Percentiles rank a stretch among this genome's conserved stretches.
Conservation (phyloP, 495 filamentous ascomycete species). For the Schizothecium vesticola region DNA sequence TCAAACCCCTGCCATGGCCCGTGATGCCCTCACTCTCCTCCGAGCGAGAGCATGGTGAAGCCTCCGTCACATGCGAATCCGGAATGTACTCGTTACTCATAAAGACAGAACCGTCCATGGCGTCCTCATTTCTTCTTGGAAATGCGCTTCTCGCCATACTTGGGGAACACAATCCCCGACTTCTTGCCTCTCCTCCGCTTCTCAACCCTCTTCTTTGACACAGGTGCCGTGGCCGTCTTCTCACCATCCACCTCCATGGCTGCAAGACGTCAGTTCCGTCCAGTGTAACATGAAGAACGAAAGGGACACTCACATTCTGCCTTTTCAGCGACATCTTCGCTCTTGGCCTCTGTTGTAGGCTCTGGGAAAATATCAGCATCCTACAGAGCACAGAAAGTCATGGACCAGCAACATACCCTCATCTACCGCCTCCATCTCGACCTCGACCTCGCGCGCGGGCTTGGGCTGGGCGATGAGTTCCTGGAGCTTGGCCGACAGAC, state of each 20-base stretch:
- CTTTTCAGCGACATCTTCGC: constrained; percentile 11
- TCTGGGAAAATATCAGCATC: constrained; percentile 7
- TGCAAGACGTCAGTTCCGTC: constrained; percentile 20
- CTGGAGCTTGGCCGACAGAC: constrained; percentile 73
- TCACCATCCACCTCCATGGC: constrained; percentile 47
- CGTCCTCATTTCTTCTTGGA: constrained; percentile 36
- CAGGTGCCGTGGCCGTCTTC: constrained; percentile 27
- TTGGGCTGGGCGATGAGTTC: constrained; percentile 68
- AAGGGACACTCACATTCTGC: constrained; percentile 32
- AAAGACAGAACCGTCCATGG: neutral
- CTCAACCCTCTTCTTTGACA: constrained; percentile 35
- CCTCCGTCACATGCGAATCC: neutral
- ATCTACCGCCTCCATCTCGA: constrained; percentile 29
- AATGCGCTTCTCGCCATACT: constrained; percentile 40
- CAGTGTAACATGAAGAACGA: neutral
- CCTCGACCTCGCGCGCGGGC: constrained; percentile 36
- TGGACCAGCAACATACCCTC: constrained; percentile 15
- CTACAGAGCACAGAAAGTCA: neutral
- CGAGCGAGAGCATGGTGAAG: neutral
- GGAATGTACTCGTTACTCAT: constrained; percentile 1
- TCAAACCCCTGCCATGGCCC: neutral
- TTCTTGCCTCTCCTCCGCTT: constrained; percentile 42
- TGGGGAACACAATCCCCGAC: constrained; percentile 49
- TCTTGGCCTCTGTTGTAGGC: constrained; percentile 17
- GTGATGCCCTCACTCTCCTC: neutral